phyloP scores from a whole-genome alignment of 2,329 filamentous ascomycete genomes.

The Venturia effusa region DNA sequence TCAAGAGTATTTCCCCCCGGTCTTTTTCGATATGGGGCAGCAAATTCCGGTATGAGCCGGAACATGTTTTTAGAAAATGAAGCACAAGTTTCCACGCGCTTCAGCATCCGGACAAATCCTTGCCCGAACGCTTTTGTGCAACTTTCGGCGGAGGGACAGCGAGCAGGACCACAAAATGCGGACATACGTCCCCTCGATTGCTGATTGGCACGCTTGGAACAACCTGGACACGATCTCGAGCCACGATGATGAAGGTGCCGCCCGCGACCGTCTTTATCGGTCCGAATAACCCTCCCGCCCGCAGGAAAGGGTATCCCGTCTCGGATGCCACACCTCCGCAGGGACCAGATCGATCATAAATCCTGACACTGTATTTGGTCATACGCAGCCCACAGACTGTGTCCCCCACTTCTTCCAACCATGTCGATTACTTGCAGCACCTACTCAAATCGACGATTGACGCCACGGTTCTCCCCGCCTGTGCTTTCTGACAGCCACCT shows the following conservation, averaged over 20 bases:
- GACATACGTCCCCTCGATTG: background rate
- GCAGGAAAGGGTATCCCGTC: background rate
- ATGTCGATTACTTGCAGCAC: background rate
- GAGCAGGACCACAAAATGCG: background rate
- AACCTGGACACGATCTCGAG: background rate
- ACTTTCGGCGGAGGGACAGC: background rate
- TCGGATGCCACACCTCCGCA: background rate
- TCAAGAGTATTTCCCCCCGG: constrained; percentile 5
- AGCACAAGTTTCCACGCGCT: background rate
- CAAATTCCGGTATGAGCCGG: constrained; percentile 11
- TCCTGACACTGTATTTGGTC: background rate
- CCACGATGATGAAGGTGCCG: background rate
- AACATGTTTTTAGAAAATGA: background rate
- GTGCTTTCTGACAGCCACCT: background rate
- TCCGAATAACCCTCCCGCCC: background rate
- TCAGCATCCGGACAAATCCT: background rate
- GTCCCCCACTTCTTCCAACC: background rate
- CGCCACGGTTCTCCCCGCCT: background rate
- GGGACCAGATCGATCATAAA: background rate
- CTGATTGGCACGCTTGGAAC: background rate
- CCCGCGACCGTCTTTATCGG: background rate
- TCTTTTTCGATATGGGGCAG: constrained; percentile 9
- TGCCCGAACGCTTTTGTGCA: background rate
- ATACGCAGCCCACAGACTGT: background rate
- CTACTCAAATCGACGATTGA: background rate